Evolutionary conservation across 345 rosid genomes (phyloP).

Genomic region (Pseudoturritis turrita): DNA sequence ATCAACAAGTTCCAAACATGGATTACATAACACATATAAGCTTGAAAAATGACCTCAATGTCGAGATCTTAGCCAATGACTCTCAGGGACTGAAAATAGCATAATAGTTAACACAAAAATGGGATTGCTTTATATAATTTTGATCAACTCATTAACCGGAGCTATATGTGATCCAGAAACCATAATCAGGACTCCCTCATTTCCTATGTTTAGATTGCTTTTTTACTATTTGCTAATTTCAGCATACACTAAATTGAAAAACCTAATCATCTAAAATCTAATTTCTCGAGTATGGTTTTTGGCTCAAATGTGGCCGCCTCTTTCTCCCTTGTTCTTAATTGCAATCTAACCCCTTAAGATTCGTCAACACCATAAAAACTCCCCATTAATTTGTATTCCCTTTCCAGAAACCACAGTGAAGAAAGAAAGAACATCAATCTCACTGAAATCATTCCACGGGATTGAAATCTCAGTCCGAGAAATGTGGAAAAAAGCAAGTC

Average conservation of each 20-base stretch:
- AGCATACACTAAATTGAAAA: neutral
- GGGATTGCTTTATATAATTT: neutral
- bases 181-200: neutral
- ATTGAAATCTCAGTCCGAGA: neutral
- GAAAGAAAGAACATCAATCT: neutral
- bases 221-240: neutral
- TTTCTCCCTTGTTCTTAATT: neutral
- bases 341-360: constrained; percentile 10
- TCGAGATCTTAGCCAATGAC: neutral
- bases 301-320: neutral
- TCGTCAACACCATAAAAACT: neutral
- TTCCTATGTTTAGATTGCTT: neutral
- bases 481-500: constrained; percentile 11
- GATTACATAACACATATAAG: neutral
- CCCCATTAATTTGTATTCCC: neutral
- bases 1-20: constrained; percentile 1
- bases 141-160: neutral
- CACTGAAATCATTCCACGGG: neutral
- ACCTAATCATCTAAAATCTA: neutral
- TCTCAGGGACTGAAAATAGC: too few relatives aligned
- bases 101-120: neutral
- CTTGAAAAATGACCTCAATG: neutral
- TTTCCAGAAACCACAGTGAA: neutral
- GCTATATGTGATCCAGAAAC: neutral
- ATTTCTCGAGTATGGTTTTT: too few relatives aligned